Evolutionary conservation across 768 basidiomycete genomes (phyloP).

Genomic region (Tricholoma matsutake): DNA sequence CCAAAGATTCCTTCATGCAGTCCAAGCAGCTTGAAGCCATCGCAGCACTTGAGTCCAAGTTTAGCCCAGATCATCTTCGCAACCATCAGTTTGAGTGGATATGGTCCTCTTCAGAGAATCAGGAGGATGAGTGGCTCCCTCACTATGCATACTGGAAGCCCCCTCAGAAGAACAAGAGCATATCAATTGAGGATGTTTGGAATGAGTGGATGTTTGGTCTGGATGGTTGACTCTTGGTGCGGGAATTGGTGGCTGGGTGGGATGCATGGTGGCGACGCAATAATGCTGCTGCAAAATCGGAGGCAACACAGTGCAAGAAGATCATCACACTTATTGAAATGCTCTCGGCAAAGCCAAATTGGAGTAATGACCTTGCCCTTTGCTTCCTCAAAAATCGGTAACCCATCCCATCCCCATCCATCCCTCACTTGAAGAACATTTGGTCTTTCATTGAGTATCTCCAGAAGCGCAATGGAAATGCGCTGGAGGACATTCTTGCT

Average conservation of each 20-base stretch:
- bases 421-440: conserved; percentile 8
- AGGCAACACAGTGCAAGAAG: conserved; percentile 19
- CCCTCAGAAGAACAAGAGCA: conserved; percentile 4
- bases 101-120: conserved; percentile 6
- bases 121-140: conserved; percentile 24
- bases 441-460: conserved; percentile 11
- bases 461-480: conserved; percentile 9
- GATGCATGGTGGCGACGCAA: conserved; percentile 24
- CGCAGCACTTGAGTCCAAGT: background rate
- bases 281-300: conserved; percentile 17
- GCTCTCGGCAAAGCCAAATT: conserved; percentile 16
- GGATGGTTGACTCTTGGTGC: conserved; percentile 20
- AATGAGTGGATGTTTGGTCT: conserved; percentile 23
- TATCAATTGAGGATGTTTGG: conserved; percentile 24
- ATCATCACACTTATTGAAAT: conserved; percentile 19
- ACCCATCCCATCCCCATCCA: conserved; percentile 10
- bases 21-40: background rate
- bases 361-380: conserved; percentile 18
- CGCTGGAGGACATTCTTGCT: background rate
- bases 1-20: too few relatives aligned
- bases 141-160: conserved; percentile 18
- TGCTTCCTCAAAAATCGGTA: conserved; percentile 21
- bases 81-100: conserved; percentile 23
- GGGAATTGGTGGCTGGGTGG: conserved; percentile 8
- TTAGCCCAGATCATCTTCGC: background rate